phyloP scores from a whole-genome alignment of 2,329 filamentous ascomycete species.

The Pseudogymnoascus sp. region DNA sequence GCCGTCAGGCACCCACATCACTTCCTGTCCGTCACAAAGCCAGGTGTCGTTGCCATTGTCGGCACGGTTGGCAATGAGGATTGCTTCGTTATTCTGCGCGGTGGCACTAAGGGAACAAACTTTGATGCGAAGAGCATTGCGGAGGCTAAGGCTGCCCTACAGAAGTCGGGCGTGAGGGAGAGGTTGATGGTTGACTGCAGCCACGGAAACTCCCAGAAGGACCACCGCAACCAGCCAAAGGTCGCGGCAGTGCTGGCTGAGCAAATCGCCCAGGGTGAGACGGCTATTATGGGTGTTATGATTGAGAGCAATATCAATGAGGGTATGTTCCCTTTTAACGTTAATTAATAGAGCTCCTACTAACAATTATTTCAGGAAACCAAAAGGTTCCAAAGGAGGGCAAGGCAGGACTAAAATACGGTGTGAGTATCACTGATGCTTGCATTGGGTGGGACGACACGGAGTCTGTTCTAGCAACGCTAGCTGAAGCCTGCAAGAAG shows the following conservation, averaged over 20 bases:
- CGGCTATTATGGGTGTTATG: slow-evolving; percentile 93
- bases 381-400: slow-evolving; percentile 90
- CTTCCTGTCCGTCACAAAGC: slow-evolving; percentile 96
- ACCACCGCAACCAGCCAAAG: slow-evolving; percentile 96
- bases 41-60: slow-evolving; percentile 88
- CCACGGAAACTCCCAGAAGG: slow-evolving; percentile 91
- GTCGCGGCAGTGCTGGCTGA: slow-evolving; percentile 74
- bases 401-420: slow-evolving; percentile 77
- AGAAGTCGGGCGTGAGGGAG: slow-evolving; percentile 63
- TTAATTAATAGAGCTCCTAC: neutral
- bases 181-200: slow-evolving; percentile 97
- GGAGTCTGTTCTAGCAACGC: slow-evolving; percentile 62
- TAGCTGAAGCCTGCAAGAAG: slow-evolving; percentile 73
- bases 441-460: slow-evolving; percentile 95
- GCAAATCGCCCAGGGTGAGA: slow-evolving; percentile 79
- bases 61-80: slow-evolving; percentile 92
- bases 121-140: slow-evolving; percentile 79
- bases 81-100: slow-evolving; percentile 91
- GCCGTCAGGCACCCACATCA: slow-evolving; percentile 88
- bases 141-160: slow-evolving; percentile 71
- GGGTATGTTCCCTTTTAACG: slow-evolving; percentile 42
- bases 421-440: slow-evolving; percentile 93
- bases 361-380: slow-evolving; percentile 45
- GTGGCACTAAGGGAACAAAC: slow-evolving; percentile 89
- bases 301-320: slow-evolving; percentile 97